Base-by-base conservation (phyloP, 1,284 basidiomycete genomes). In the Coniferiporia sulphurascens region DNA sequence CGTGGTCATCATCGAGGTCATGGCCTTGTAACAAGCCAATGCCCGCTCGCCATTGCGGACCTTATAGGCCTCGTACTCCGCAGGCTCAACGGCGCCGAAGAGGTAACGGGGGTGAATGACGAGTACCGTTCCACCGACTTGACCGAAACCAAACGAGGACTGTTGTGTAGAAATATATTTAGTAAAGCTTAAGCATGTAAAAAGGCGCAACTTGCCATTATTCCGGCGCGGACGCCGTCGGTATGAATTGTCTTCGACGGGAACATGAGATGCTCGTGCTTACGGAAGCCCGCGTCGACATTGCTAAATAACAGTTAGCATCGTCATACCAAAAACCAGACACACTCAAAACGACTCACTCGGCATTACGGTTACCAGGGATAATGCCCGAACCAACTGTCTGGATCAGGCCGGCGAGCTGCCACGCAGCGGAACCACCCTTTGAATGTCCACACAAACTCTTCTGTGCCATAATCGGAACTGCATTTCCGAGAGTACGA, bases 141-240 rank as follows among this genome's bases (percentile, higher is more conserved):
- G 97, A 68, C 96, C 97, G 80, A 99, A 99, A 68, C 97, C 97
- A 78, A 99, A 99, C 17, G 95, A 98, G 3, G 96, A 98, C 81
- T 88, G 61, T 17, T 55, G 43, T 17, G 46, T n/a, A 55, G 44
- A 67, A 66, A 48, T 64, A 3, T 59, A 58, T 45, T 52, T 59
- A 64, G 53, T 41, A 36, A 64, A n/a, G 63, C 55, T n/a, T 41
- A 2, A 41, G 22, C 6, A 12, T n/a, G 3, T 9, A 19, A 27
- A 32, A 44, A 22, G 36, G 38, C 48, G 49, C 13, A 22, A 68
- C 78, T 34, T 68, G 88, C 87, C 89, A 96, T 91, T 63, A 94
- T 80, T 75, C 93, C 93, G 52, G 90, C 91, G 62, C 90, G 88
- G 68, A 98, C 88, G 62, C 93, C 92, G 66, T 95, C 92, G 5